These are phyloP conservation scores for Dryas integrifolia DNA, from an alignment of 331 rosid genomes.

Conservation along the genomic window DNA sequence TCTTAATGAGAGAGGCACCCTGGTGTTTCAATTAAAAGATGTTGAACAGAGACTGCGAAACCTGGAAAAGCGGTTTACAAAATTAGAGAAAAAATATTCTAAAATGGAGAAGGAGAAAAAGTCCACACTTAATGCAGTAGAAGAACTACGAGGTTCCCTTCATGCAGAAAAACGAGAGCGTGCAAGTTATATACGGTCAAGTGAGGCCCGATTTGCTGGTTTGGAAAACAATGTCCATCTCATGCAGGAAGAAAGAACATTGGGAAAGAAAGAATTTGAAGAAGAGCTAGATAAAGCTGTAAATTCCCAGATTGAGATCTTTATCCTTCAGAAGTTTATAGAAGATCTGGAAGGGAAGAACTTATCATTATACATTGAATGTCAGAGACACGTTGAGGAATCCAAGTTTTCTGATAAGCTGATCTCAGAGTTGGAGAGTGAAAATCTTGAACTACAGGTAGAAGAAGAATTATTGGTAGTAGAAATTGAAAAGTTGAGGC, in stretches of 20 bases:
- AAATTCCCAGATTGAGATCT: conserved; percentile 82
- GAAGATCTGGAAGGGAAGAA: conserved; percentile 88
- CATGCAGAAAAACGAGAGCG: conserved; percentile 56
- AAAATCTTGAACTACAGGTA: conserved; percentile 84
- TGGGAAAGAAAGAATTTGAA: conserved; percentile 74
- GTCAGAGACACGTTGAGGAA: conserved; percentile 65
- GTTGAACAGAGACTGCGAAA: conserved; percentile 61
- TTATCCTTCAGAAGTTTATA: conserved; percentile 71
- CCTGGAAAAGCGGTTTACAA: conserved; percentile 61
- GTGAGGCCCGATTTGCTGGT: conserved; percentile 57
- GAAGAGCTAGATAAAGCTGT: conserved; percentile 81
- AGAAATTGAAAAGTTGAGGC: conserved; percentile 65
- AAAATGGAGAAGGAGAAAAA: conserved; percentile 70
- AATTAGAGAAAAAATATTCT: conserved; percentile 61
- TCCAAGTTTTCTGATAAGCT: conserved; percentile 63
- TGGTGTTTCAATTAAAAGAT: conserved; percentile 59
- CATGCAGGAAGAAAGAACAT: conserved; percentile 55
- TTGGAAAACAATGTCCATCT: conserved; percentile 59
- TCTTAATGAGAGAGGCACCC: conserved; percentile 63
- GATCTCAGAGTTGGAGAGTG: conserved; percentile 78
- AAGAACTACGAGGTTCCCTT: conserved; percentile 61
- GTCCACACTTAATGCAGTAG: conserved; percentile 47
- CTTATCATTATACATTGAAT: conserved; percentile 51
- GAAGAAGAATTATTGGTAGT: conserved; percentile 74
- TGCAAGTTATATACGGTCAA: conserved; percentile 52